A percentile compares a stretch with the other conserved stretches of the same genome.
Evolutionary conservation across 1,139 yeast genomes (phyloP).

Genomic region (Lodderomyces jiufengensis): DNA sequence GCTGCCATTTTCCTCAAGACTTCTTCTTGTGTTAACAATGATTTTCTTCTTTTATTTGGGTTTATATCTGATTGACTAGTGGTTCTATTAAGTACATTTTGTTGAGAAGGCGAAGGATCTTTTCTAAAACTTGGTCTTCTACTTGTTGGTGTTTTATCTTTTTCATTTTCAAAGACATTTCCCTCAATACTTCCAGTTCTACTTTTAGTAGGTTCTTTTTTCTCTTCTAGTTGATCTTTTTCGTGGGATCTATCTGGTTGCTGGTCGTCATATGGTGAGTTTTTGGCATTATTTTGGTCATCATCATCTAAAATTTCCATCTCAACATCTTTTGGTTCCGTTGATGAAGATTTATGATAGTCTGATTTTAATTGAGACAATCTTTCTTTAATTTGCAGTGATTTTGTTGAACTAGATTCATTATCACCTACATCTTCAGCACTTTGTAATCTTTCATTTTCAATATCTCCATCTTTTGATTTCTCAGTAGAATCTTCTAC

Average conservation of each 20-base stretch:
- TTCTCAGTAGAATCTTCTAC: too few species aligned
- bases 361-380: conserved; percentile 11
- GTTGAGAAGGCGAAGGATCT: neutral
- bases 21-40: conserved; percentile 3
- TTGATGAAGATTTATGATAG: conserved; percentile 2
- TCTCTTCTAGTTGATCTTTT: conserved; percentile 3
- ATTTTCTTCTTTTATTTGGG: neutral
- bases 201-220: conserved; percentile 1
- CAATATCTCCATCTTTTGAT: too few species aligned
- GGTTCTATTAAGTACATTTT: neutral
- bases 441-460: too few species aligned
- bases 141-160: too few species aligned
- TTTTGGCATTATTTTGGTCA: conserved; percentile 3
- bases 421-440: too few species aligned
- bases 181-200: neutral
- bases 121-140: too few species aligned
- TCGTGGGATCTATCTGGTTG: too few species aligned
- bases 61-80: neutral
- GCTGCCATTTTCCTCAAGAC: neutral
- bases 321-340: neutral
- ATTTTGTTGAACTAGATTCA: too few species aligned
- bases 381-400: neutral
- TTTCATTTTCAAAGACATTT: too few species aligned
- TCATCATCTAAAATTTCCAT: conserved; percentile 2
- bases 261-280: too few species aligned